Percentiles rank a stretch among this genome's conserved stretches.
These are phyloP conservation scores for Gnetum montanum DNA, from an alignment of 75 land plant genomes.

Conservation along the genomic window DNA sequence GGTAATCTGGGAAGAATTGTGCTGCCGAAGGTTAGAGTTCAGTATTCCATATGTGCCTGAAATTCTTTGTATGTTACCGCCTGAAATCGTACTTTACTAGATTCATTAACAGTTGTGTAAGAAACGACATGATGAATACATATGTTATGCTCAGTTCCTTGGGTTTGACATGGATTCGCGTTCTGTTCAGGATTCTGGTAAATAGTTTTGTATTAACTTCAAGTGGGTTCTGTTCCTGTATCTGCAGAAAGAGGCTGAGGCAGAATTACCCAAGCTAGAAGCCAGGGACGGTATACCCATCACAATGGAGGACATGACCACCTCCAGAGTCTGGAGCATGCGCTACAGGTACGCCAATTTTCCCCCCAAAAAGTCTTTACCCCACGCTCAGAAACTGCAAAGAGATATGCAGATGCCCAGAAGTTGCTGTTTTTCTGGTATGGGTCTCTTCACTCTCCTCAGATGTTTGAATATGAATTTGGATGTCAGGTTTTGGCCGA, in stretches of 20 bases:
- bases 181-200: not conserved
- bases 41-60: too few relatives aligned
- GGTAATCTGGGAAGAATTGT: constrained; percentile 92
- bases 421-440: too few relatives aligned
- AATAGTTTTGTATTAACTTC: not conserved
- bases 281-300: constrained; percentile 78
- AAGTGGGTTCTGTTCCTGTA: not conserved
- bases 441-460: not conserved
- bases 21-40: constrained; percentile 80
- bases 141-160: too few relatives aligned
- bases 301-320: constrained; percentile 78
- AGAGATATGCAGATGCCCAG: too few relatives aligned
- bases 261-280: constrained; percentile 66
- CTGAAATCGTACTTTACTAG: too few relatives aligned
- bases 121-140: too few relatives aligned
- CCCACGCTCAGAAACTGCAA: too few relatives aligned
- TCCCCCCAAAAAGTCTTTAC: too few relatives aligned
- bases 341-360: constrained; percentile 54
- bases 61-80: too few relatives aligned
- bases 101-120: too few relatives aligned
- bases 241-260: constrained; percentile 83
- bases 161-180: not conserved
- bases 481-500: constrained; percentile 99
- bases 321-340: constrained; percentile 73
- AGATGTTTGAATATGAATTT: not conserved